Evolutionary conservation across 1,284 basidiomycete genomes (phyloP), one percentile per base, ranked within the genome.

Genomic region (Rhodotorula sp.): DNA sequence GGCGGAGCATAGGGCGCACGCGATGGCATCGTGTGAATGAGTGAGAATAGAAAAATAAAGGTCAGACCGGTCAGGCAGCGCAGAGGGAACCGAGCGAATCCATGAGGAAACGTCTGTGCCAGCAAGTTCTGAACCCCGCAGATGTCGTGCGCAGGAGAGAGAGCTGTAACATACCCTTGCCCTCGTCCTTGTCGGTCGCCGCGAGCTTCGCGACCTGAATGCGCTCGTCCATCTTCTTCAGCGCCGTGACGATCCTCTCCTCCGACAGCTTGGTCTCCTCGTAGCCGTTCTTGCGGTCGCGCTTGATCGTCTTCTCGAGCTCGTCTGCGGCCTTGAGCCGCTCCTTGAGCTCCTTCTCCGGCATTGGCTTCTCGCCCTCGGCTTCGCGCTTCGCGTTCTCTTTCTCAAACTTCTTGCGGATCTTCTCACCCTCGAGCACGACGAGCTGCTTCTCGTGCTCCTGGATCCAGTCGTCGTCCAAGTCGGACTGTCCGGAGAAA

Each of bases 391-490:
- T 81, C 69, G 86, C 82, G 79, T 95, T 95, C 51, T 95, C 92
- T 78, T 89, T 91, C 79, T 97, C 94, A 62, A 81, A 82, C n/a
- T 79, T 78, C 29, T 79, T 77, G 10, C 92, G 83, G 71, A 95
- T 91, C 78, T 90, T 91, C 67, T 87, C 86, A 79, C 88, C 89
- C 64, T 81, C 80, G 62, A 76, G 77, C 20, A 68, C 55, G 60
- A 80, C 79, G 77, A 90, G 79, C 22, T 86, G 83, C 48, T 90
- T 89, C 81, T 99, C 96, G 79, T 95, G 88, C 74, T 87, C 84
- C 61, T 83, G 87, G 71, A 98, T 87, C 83, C 88, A 95, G 10
- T 96, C 93, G 37, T 95, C 91, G 71, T 98, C 95, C 57, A 99
- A 80, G 79, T 97, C 94, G 4, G 92, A 95, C 81, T 58, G 42